phyloP scores from a whole-genome alignment of 768 basidiomycete species.

The Leccinum uliginosum region DNA sequence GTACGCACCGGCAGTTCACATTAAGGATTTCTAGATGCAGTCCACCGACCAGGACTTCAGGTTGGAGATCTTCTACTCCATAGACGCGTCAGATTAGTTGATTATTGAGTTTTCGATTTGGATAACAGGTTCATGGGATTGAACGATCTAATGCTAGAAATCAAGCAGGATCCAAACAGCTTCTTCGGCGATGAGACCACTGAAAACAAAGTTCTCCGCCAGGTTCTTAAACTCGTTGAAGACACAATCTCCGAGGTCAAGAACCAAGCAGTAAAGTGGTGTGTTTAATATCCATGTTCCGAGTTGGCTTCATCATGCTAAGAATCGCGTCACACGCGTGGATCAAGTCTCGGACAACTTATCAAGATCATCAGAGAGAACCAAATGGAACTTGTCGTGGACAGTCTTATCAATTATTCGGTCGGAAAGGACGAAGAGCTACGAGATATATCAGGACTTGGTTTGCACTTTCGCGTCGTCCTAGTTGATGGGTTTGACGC shows the following conservation, averaged over 20 bases:
- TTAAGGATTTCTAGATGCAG: constrained; percentile 58
- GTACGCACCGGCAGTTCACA: neutral
- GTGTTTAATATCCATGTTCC: constrained; percentile 2
- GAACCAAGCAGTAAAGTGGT: constrained; percentile 97
- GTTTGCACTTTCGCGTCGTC: constrained; percentile 36
- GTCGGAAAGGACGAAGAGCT: constrained; percentile 87
- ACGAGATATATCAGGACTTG: constrained; percentile 90
- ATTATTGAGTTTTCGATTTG: constrained; percentile 12
- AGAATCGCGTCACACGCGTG: neutral
- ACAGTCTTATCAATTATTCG: constrained; percentile 84
- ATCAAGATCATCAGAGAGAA: constrained; percentile 83
- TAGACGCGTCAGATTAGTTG: constrained; percentile 14
- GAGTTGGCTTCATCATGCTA: neutral
- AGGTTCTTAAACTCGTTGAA: constrained; percentile 82
- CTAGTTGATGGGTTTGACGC: constrained; percentile 1
- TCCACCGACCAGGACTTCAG: constrained; percentile 89
- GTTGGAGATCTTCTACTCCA: constrained; percentile 35
- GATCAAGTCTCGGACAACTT: constrained; percentile 74
- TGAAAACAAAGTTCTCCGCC: constrained; percentile 79
- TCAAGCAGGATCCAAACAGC: constrained; percentile 68
- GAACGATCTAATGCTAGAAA: constrained; percentile 88
- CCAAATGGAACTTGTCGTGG: constrained; percentile 83
- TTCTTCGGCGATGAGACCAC: constrained; percentile 82
- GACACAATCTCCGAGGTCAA: constrained; percentile 99
- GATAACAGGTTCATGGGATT: constrained; percentile 88